phyloP scores from a whole-genome alignment of 352 stramenopile genomes.

The Thalassiosira hispida region DNA sequence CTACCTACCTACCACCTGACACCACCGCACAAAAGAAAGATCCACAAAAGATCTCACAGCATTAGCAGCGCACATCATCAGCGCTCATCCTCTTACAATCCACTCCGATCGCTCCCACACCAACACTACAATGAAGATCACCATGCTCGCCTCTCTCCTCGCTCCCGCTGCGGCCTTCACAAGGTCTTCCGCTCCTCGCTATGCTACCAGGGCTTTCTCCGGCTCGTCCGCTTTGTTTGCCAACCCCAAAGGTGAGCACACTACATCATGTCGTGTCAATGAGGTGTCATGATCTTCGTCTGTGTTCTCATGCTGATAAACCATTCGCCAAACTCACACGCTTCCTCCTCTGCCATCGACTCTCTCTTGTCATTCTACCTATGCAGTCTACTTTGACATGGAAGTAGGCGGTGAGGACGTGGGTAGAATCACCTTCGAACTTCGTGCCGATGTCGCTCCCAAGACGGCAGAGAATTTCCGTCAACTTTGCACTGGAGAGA shows the following conservation, averaged over 20 bases:
- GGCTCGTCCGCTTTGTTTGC: constrained; percentile 39
- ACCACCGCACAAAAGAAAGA: too few species aligned
- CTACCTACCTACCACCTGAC: too few species aligned
- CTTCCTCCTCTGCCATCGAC: too few species aligned
- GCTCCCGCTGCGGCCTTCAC: constrained; percentile 53
- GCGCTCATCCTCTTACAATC: too few species aligned
- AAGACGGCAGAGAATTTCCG: constrained; percentile 98
- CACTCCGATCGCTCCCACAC: neutral
- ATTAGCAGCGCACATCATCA: too few species aligned
- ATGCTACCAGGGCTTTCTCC: constrained; percentile 50
- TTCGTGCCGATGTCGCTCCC: constrained; percentile 96
- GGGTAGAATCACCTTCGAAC: constrained; percentile 96
- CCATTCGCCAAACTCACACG: neutral
- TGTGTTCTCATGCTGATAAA: neutral
- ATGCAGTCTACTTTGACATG: constrained; percentile 97
- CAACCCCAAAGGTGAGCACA: constrained; percentile 54
- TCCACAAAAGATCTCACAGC: too few species aligned
- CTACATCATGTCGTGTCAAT: neutral
- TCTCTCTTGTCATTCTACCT: constrained; percentile 1
- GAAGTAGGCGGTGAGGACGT: constrained; percentile 90
- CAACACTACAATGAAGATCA: constrained; percentile 65
- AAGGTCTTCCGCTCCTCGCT: constrained; percentile 18
- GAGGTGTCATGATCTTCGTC: neutral
- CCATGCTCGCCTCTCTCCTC: constrained; percentile 63
- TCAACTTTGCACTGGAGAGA: constrained; percentile 97